Percentiles rank a stretch among this genome's conserved stretches.
Evolutionary conservation across 2,329 filamentous ascomycete genomes (phyloP).

Genomic region (Aureobasidium sp.): DNA sequence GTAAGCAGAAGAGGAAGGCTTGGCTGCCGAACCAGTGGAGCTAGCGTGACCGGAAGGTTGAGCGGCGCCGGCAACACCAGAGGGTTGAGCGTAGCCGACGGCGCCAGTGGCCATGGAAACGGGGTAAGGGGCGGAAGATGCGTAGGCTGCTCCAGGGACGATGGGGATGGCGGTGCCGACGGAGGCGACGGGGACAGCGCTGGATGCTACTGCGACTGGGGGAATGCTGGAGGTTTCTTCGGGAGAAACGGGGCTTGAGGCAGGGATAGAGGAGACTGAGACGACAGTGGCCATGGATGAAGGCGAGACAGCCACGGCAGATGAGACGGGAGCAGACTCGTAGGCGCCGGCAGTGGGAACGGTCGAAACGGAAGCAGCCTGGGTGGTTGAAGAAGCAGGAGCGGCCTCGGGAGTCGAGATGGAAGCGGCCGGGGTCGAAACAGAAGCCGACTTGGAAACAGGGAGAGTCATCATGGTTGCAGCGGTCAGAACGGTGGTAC

Average conservation of each 20-base stretch:
- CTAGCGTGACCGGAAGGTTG: background rate
- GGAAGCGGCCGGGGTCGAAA: background rate
- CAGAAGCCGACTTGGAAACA: background rate
- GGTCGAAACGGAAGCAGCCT: background rate
- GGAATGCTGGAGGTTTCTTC: background rate
- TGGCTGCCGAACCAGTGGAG: background rate
- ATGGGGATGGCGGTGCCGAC: background rate
- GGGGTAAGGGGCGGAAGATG: conserved; percentile 1
- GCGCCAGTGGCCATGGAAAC: background rate
- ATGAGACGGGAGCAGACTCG: conserved; percentile 2
- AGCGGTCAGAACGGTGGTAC: conserved; percentile 9
- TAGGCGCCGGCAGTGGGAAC: background rate
- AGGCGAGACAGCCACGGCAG: background rate
- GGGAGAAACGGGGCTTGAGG: background rate
- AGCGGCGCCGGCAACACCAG: background rate
- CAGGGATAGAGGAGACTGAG: background rate
- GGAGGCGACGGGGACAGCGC: background rate
- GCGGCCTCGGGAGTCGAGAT: background rate
- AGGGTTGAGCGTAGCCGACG: background rate
- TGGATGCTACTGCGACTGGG: background rate
- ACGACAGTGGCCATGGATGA: background rate
- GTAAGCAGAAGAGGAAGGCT: background rate
- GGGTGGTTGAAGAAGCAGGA: background rate
- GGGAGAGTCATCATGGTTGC: background rate
- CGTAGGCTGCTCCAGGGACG: background rate